Conservation (phyloP, 2,329 filamentous ascomycete genomes). For the Fusarium sp. region DNA sequence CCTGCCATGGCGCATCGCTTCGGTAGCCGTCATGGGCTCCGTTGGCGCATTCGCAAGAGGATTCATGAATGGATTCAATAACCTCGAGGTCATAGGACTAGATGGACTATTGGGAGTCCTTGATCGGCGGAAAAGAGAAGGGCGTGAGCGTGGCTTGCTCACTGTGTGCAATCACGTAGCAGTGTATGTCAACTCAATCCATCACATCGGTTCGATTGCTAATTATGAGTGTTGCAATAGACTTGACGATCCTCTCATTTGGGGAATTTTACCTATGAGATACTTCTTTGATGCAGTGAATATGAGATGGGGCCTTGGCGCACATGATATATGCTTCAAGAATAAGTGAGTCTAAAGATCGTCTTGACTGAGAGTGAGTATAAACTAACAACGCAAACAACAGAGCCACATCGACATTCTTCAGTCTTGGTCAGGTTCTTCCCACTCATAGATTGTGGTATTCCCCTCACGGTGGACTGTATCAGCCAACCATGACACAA, state of each 20-base stretch:
- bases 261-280: constrained; percentile 84
- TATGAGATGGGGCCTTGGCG: constrained; percentile 88
- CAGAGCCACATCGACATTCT: constrained; percentile 80
- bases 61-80: constrained; percentile 81
- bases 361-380: not conserved
- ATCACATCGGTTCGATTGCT: not conserved
- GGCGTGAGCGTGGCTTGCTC: constrained; percentile 79
- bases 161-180: constrained; percentile 68
- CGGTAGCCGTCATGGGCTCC: constrained; percentile 78
- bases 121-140: constrained; percentile 74
- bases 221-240: constrained; percentile 59
- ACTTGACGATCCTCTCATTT: constrained; percentile 92
- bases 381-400: not conserved
- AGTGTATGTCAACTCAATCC: constrained; percentile 48
- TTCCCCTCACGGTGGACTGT: constrained; percentile 83
- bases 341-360: constrained; percentile 70
- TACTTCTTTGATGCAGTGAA: constrained; percentile 79
- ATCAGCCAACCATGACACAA: constrained; percentile 89
- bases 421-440: constrained; percentile 87
- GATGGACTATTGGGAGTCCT: constrained; percentile 79
- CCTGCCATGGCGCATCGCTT: constrained; percentile 77
- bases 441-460: constrained; percentile 86
- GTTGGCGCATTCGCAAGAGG: constrained; percentile 76
- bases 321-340: constrained; percentile 94
- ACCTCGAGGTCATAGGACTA: constrained; percentile 80